Evolutionary conservation across 139 green algal species (phyloP).

Genomic region (Chlorella sp.): DNA sequence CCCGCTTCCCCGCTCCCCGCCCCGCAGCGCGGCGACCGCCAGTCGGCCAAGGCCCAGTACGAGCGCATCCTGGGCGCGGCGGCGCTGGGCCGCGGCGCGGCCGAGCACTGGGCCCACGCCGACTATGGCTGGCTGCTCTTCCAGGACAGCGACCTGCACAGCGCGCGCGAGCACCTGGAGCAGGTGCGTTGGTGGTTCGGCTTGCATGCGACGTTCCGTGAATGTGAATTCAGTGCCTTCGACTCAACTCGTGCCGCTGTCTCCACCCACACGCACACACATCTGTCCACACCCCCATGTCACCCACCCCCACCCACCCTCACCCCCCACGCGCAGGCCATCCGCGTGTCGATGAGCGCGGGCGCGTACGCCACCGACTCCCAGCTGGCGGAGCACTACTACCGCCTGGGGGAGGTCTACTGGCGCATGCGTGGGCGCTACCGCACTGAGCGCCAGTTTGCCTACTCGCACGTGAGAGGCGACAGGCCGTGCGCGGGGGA

Average conservation of each 20-base stretch:
- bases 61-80: conserved; percentile 76
- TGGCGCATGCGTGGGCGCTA: conserved; percentile 53
- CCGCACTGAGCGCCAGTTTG: conserved; percentile 39
- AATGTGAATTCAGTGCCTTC: too few species aligned
- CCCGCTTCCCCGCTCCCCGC: too few species aligned
- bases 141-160: conserved; percentile 57
- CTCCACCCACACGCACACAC: too few species aligned
- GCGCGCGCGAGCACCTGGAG: conserved; percentile 50
- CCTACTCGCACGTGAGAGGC: conserved; percentile 33
- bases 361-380: conserved; percentile 41
- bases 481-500: background rate
- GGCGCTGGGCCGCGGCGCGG: conserved; percentile 53
- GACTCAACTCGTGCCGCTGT: too few species aligned
- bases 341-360: conserved; percentile 28
- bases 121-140: conserved; percentile 79
- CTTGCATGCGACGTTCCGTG: too few species aligned
- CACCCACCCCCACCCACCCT: too few species aligned
- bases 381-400: conserved; percentile 60
- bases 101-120: conserved; percentile 74
- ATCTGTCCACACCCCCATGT: too few species aligned
- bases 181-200: background rate
- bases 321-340: conserved; percentile 46
- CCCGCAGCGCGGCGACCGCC: conserved; percentile 38
- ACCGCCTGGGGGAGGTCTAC: conserved; percentile 57
- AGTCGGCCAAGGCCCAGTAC: conserved; percentile 59